These are phyloP conservation scores for Alternaria incomplexa DNA, from an alignment of 2,329 filamentous ascomycete genomes.

Conservation along the genomic window DNA sequence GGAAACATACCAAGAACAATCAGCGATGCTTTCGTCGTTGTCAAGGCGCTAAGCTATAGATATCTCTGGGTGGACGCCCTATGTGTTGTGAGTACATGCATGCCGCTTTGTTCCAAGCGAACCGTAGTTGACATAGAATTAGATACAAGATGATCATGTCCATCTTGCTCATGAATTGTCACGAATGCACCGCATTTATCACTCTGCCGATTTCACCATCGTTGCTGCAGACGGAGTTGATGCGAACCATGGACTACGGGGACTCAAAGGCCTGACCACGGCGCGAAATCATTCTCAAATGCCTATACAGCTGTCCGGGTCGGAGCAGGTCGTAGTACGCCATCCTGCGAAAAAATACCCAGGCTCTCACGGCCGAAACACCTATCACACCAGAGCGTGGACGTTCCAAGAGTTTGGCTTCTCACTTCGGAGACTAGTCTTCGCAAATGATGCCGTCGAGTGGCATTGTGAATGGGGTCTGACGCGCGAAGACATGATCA, in stretches of 20 bases:
- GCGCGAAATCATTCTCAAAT: background rate
- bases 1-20: background rate
- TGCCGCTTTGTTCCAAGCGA: background rate
- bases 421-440: background rate
- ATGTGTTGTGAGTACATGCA: background rate
- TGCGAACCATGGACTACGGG: background rate
- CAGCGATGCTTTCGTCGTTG: background rate
- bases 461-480: background rate
- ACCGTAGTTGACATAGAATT: fast-evolving
- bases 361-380: background rate
- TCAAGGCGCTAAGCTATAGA: fast-evolving
- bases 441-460: background rate
- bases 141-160: background rate
- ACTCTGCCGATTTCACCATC: background rate
- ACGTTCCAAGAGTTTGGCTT: background rate
- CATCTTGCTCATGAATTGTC: fast-evolving
- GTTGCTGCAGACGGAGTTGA: background rate
- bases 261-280: background rate
- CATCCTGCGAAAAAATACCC: background rate
- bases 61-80: background rate
- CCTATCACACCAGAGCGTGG: background rate
- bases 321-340: fast-evolving
- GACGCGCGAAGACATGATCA: background rate
- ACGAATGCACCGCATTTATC: background rate
- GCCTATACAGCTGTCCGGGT: background rate